Conservation (phyloP, 2,329 filamentous ascomycete species). For the Cytospora schulzeri region DNA sequence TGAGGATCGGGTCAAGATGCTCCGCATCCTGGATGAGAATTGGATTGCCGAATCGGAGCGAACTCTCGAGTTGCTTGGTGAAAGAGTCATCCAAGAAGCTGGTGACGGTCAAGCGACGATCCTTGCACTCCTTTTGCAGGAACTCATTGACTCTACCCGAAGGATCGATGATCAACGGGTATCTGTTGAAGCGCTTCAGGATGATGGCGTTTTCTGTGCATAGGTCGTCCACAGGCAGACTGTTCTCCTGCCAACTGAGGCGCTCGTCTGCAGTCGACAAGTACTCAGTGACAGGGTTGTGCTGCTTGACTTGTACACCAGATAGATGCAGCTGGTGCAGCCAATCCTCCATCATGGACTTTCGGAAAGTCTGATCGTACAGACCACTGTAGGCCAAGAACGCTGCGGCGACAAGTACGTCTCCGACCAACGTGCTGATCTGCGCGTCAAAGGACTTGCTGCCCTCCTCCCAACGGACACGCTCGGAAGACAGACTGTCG, state of each 20-base stretch:
- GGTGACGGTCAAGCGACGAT: slow-evolving; percentile 90
- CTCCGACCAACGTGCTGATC: slow-evolving; percentile 93
- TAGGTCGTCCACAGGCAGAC: slow-evolving; percentile 90
- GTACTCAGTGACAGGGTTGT: slow-evolving; percentile 94
- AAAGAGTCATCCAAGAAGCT: slow-evolving; percentile 98
- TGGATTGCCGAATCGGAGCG: slow-evolving; percentile 94
- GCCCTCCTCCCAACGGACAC: slow-evolving; percentile 91
- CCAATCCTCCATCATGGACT: slow-evolving; percentile 98
- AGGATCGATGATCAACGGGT: slow-evolving; percentile 96
- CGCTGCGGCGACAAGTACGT: slow-evolving; percentile 93
- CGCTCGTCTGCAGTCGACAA: slow-evolving; percentile 95
- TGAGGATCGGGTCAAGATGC: slow-evolving; percentile 93
- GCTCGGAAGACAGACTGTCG: slow-evolving; percentile 92
- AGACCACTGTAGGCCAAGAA: slow-evolving; percentile 96
- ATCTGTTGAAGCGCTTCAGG: slow-evolving; percentile 95
- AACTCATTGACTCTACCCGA: slow-evolving; percentile 95
- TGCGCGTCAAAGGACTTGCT: slow-evolving; percentile 98
- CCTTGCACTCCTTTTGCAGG: slow-evolving; percentile 90
- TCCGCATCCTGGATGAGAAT: slow-evolving; percentile 99
- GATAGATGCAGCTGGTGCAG: slow-evolving; percentile 88
- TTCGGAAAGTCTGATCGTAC: slow-evolving; percentile 97
- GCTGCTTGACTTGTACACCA: slow-evolving; percentile 89
- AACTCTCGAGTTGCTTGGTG: slow-evolving; percentile 96
- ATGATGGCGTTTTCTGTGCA: slow-evolving; percentile 99
- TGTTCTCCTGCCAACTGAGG: slow-evolving; percentile 91